Conservation (phyloP, 2,329 filamentous ascomycete species). For the Emmonsiellopsis sp. region DNA sequence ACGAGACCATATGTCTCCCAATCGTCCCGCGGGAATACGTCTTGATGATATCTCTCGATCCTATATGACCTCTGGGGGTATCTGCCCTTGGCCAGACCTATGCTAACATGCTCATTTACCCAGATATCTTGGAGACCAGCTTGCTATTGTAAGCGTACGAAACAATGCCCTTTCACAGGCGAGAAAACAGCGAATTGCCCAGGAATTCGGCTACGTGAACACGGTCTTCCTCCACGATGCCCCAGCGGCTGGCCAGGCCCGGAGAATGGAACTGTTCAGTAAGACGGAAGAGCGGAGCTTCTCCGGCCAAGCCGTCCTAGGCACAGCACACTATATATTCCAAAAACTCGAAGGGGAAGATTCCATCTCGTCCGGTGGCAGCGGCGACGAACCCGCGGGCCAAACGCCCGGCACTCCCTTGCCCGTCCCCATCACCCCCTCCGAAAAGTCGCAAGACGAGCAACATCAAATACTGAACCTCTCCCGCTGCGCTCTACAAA, state of each 20-base stretch:
- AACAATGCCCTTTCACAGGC: constrained; percentile 37
- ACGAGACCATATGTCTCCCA: not conserved
- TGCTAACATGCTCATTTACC: not conserved
- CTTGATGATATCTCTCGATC: too few species aligned
- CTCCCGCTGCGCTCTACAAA: constrained; percentile 14
- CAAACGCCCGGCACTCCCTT: too few species aligned
- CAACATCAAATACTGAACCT: constrained; percentile 9
- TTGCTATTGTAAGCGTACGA: constrained; percentile 49
- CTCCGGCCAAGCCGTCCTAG: constrained; percentile 54
- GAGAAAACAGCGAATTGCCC: constrained; percentile 50
- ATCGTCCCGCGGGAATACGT: not conserved
- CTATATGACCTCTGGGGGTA: too few species aligned
- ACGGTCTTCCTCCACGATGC: constrained; percentile 53
- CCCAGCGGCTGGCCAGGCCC: constrained; percentile 20
- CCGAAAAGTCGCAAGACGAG: constrained; percentile 2
- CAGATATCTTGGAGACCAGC: constrained; percentile 44
- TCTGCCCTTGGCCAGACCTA: not conserved
- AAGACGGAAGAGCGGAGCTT: constrained; percentile 47
- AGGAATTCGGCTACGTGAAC: constrained; percentile 56
- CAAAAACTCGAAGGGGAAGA: constrained; percentile 9
- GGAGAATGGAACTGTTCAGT: constrained; percentile 53
- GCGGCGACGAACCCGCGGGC: not conserved
- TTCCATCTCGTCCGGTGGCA: constrained; percentile 2
- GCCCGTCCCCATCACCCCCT: not conserved
- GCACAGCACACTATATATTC: constrained; percentile 43